Conservation (phyloP, 768 basidiomycete species). For the Sutorius australiensis region DNA sequence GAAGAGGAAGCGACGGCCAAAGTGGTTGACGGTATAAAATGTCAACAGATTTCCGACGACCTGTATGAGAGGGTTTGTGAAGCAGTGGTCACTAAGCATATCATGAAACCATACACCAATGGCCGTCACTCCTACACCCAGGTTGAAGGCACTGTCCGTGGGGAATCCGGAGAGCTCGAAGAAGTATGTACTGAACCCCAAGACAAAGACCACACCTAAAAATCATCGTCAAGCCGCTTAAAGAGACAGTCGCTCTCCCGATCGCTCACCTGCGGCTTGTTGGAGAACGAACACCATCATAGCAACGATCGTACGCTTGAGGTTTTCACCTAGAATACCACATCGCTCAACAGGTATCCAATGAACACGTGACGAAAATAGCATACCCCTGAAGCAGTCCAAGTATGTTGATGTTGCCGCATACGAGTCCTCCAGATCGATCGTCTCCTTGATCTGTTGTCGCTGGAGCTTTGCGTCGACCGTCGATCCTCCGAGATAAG, state of each 20-base stretch:
- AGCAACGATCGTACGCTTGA: conserved; percentile 25
- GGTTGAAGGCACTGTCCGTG: conserved; percentile 28
- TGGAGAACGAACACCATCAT: conserved; percentile 33
- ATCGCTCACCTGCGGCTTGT: conserved; percentile 19
- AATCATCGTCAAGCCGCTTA: neutral
- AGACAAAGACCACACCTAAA: conserved; percentile 25
- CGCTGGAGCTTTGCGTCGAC: conserved; percentile 22
- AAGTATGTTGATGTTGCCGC: conserved; percentile 26
- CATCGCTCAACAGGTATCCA: neutral
- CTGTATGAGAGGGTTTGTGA: conserved; percentile 3
- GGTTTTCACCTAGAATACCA: conserved; percentile 14
- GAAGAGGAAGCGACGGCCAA: conserved; percentile 25
- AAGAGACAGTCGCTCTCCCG: neutral
- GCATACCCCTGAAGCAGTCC: conserved; percentile 31
- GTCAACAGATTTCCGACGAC: conserved; percentile 26
- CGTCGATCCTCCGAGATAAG: conserved; percentile 18
- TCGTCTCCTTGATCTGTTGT: conserved; percentile 29
- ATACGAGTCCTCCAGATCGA: conserved; percentile 28
- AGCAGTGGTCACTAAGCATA: neutral
- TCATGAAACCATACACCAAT: conserved; percentile 16
- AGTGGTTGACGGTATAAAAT: conserved; percentile 23
- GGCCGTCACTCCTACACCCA: conserved; percentile 28
- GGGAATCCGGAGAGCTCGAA: conserved; percentile 35
- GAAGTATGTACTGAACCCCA: conserved; percentile 33
- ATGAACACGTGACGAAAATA: neutral